A percentile compares a stretch with the other conserved stretches of the same genome.
Evolutionary conservation across 257 asterid genomes (phyloP).

Genomic region (Agastache rugosa): DNA sequence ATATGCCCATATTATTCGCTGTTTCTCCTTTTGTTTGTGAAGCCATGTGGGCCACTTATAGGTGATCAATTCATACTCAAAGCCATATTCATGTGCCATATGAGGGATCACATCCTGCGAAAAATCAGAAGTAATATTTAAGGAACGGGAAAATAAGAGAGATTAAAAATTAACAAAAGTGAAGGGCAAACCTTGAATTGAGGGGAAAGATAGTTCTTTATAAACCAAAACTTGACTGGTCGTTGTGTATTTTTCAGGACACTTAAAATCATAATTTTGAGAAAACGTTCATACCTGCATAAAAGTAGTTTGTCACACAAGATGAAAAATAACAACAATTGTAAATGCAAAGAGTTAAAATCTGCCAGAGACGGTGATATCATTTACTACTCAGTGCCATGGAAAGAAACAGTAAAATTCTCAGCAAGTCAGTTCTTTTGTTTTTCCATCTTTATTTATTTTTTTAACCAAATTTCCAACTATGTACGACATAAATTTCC

Average conservation of each 20-base stretch:
- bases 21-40: slow-evolving; percentile 97
- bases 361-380: background rate
- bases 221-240: slow-evolving; percentile 98
- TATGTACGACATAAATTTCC: background rate
- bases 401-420: background rate
- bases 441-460: background rate
- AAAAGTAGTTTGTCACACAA: slow-evolving; percentile 31
- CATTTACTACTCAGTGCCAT: background rate
- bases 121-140: slow-evolving; percentile 25
- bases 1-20: slow-evolving; percentile 96
- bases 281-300: slow-evolving; percentile 94
- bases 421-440: background rate
- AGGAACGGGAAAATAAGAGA: slow-evolving; percentile 1
- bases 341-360: slow-evolving; percentile 23
- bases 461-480: background rate
- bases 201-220: slow-evolving; percentile 98
- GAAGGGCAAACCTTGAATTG: slow-evolving; percentile 79
- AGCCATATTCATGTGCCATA: slow-evolving; percentile 94
- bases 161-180: background rate
- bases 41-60: slow-evolving; percentile 99
- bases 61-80: slow-evolving; percentile 89
- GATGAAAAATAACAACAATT: slow-evolving; percentile 14
- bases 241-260: slow-evolving; percentile 88
- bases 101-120: slow-evolving; percentile 91
- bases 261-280: slow-evolving; percentile 91